Evolutionary conservation across 768 basidiomycete species (phyloP).

Genomic region (Leucosporidium yakuticum): DNA sequence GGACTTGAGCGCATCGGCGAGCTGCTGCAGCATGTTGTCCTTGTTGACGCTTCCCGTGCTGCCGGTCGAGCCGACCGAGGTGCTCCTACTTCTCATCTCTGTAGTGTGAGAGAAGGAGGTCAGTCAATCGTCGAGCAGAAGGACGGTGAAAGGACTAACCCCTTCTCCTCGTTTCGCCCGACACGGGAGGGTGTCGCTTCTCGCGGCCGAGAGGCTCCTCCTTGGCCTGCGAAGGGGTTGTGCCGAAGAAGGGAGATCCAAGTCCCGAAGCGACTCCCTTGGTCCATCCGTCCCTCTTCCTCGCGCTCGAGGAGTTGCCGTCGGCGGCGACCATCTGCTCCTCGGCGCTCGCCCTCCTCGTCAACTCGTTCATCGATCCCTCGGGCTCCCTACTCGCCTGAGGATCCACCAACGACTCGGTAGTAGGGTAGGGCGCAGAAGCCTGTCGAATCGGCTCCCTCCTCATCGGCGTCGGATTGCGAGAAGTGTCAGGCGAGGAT

Average conservation of each 20-base stretch:
- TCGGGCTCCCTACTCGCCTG: not conserved
- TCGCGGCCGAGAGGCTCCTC: not conserved
- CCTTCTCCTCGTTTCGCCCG: not conserved
- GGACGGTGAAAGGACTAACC: no score
- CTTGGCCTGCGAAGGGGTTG: not conserved
- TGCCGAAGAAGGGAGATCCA: not conserved
- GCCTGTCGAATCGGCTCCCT: no score
- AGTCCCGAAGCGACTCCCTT: not conserved
- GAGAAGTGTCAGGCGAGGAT: not conserved
- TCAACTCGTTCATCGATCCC: not conserved
- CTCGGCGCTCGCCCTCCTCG: not conserved
- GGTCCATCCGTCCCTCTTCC: not conserved
- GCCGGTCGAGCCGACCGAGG: not conserved
- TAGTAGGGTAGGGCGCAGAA: no score
- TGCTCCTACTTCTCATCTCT: not conserved
- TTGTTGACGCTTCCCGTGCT: constrained; percentile 21
- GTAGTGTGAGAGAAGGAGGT: not conserved
- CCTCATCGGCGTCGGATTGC: not conserved
- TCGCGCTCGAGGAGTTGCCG: not conserved
- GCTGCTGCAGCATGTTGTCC: constrained; percentile 17
- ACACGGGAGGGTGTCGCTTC: not conserved
- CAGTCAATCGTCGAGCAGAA: no score
- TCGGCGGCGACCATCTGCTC: not conserved
- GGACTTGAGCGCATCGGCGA: constrained; percentile 20
- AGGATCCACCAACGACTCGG: not conserved